Evolutionary conservation across 345 rosid genomes (phyloP), one percentile per base, ranked within the genome.

Genomic region (Linum lewisii): DNA sequence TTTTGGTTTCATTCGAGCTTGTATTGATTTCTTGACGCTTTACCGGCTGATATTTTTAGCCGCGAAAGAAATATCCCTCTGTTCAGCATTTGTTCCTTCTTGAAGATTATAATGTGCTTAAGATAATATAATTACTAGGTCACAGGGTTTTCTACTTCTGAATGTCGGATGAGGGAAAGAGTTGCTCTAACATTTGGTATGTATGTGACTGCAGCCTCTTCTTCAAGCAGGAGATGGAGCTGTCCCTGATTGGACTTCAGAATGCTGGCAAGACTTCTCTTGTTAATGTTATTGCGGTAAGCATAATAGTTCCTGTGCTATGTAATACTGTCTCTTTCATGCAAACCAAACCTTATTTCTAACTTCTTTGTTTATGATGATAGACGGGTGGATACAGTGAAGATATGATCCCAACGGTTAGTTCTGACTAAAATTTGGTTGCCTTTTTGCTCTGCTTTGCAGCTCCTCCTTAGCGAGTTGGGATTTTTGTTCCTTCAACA

Each of bases 361-460:
- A 58, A 72, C 13, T 60, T 62, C 58, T 54, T 29, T 9, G 26
- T 61, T 5, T 70, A 37, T 72, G 60, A 24, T 55, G 52, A 63
- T 69, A 87, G 92, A 88, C 92, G 59, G 92, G 92, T 71, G 95
- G 92, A 62, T 88, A 84, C 64, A 88, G 95, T 54, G 92, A 88
- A 77, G 96, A 88, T 65, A 88, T 88, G 96, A 88, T 88, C 61
- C 96, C 96, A n/a, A 88, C 93, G 29, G 92, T 85, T 21, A 47
- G 82, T 37, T 67, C 21, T 57, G 49, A 10, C 58, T 38, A 60
- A 59, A 52, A 23, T 34, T 24, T 1, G 45, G 16, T 16, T 63
- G 18, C 13, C 20, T 45, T 20, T 24, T 58, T 15, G 42, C 44
- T 58, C 23, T 52, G 14, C 21, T 24, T 53, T 49, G 18, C 13